These are phyloP conservation scores for Calocybe gangraenosa DNA, from an alignment of 768 basidiomycete species.

Conservation along the genomic window DNA sequence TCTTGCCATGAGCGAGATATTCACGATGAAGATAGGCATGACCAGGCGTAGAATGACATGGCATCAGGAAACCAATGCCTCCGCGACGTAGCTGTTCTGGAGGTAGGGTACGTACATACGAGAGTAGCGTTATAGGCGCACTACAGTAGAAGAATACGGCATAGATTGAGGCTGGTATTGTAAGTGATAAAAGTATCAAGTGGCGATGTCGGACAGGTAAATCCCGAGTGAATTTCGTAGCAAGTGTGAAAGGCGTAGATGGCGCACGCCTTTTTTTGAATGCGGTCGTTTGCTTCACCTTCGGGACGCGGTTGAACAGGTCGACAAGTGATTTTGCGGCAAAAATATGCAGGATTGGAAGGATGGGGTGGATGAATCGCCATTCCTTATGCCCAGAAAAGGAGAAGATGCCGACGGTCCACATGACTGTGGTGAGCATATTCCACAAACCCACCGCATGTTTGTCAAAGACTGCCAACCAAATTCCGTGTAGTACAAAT, in stretches of 20 bases:
- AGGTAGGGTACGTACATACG: slow-evolving; percentile 58
- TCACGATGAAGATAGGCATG: slow-evolving; percentile 80
- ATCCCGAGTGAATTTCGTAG: slow-evolving; percentile 14
- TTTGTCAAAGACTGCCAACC: slow-evolving; percentile 25
- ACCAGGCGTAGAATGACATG: slow-evolving; percentile 95
- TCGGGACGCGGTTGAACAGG: slow-evolving; percentile 20
- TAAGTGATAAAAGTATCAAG: slow-evolving; percentile 43
- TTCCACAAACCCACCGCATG: slow-evolving; percentile 29
- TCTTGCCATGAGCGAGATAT: slow-evolving; percentile 51
- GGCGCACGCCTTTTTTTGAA: not conserved
- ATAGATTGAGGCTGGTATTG: slow-evolving; percentile 64
- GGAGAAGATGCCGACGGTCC: slow-evolving; percentile 72
- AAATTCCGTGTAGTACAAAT: slow-evolving; percentile 62
- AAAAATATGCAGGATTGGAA: slow-evolving; percentile 80
- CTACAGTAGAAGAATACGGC: slow-evolving; percentile 71
- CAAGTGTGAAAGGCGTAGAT: not conserved
- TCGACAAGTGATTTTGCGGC: slow-evolving; percentile 69
- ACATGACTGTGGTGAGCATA: slow-evolving; percentile 48
- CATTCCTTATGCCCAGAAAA: slow-evolving; percentile 93
- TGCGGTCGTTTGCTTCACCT: slow-evolving; percentile 5
- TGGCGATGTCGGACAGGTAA: slow-evolving; percentile 29
- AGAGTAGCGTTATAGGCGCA: slow-evolving; percentile 74
- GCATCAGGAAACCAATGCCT: slow-evolving; percentile 82
- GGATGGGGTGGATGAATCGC: slow-evolving; percentile 90
- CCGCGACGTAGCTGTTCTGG: slow-evolving; percentile 36